Conservation (phyloP, 73 alveolate species). For the Paramecium biaurelia region DNA sequence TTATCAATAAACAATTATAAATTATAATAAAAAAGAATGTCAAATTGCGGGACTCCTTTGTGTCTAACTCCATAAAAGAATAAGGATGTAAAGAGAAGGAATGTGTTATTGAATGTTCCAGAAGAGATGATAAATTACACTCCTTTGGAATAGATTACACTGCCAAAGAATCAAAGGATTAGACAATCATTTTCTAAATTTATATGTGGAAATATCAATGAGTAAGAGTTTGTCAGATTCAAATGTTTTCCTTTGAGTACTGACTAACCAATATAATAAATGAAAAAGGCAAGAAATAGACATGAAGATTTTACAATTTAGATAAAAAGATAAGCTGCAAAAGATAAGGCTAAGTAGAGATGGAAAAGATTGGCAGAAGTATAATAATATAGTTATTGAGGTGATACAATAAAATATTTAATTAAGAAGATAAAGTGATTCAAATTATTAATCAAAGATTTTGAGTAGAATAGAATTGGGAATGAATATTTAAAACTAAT, state of each 20-base stretch:
- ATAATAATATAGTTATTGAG: not conserved
- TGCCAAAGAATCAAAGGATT: not conserved
- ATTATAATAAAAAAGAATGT: not conserved
- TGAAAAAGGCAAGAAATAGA: not conserved
- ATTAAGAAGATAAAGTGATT: not conserved
- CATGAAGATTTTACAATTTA: not conserved
- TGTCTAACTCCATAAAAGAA: not conserved
- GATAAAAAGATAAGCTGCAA: not conserved
- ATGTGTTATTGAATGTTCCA: not conserved
- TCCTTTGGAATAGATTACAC: not conserved
- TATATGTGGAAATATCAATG: not conserved
- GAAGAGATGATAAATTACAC: slow-evolving; percentile 9
- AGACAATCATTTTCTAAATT: slow-evolving; percentile 6
- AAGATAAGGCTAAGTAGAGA: not conserved
- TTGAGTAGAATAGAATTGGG: not conserved
- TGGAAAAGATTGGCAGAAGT: not conserved
- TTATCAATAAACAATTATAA: not conserved
- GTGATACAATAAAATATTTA: not conserved
- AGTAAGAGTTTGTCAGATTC: not conserved
- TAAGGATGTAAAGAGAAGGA: not conserved
- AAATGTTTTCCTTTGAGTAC: not conserved
- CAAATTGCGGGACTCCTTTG: not conserved
- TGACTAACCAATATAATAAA: not conserved
- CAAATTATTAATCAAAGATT: not conserved
- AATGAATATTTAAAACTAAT: not conserved